These are phyloP conservation scores for Fusarium falciforme DNA, from an alignment of 2,329 filamentous ascomycete species.

Conservation along the genomic window DNA sequence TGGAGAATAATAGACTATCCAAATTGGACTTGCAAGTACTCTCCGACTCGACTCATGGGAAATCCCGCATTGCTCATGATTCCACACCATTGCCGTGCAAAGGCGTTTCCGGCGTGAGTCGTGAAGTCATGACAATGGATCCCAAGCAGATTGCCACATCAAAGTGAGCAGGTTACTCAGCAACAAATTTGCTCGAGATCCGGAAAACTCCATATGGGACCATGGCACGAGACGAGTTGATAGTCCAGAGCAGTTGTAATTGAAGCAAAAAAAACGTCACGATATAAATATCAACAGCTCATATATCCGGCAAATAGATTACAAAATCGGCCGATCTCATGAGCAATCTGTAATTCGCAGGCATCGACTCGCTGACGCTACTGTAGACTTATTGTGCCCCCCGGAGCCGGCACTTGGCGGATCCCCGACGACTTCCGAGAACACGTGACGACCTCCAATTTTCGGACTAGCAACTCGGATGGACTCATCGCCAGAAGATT, in stretches of 20 bases:
- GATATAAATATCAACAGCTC: neutral
- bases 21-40: neutral
- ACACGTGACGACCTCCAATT: constrained; percentile 48
- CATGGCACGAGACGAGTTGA: neutral
- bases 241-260: neutral
- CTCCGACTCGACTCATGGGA: neutral
- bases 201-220: neutral
- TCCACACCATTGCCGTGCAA: constrained; percentile 9
- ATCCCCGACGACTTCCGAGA: constrained; percentile 25
- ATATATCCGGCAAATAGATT: neutral
- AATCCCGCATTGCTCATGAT: neutral
- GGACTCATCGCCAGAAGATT: constrained; percentile 45
- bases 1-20: neutral
- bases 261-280: neutral
- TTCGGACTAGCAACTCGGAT: constrained; percentile 43
- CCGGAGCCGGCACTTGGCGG: constrained; percentile 11
- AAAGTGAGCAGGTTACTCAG: neutral
- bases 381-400: neutral
- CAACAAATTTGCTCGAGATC: neutral
- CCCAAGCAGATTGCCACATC: constrained; percentile 12
- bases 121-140: constrained; percentile 14
- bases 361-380: constrained; percentile 31
- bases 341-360: constrained; percentile 14
- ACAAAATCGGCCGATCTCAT: neutral
- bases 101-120: neutral